Evolutionary conservation across 2,329 filamentous ascomycete genomes (phyloP), one percentile per base, ranked within the genome.

Genomic region (Fusarium acutatum): DNA sequence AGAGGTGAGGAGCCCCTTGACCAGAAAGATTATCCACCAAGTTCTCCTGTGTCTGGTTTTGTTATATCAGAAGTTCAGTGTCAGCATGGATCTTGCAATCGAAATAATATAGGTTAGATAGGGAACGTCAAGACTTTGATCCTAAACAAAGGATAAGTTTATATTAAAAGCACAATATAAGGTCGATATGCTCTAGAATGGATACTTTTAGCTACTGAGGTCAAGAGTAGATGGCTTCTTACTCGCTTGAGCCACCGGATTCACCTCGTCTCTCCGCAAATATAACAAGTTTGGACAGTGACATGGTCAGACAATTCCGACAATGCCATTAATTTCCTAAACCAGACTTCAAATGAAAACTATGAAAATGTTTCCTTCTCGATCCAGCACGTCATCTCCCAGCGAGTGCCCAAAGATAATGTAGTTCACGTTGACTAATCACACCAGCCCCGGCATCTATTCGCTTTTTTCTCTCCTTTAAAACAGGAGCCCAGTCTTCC

Each of bases 1-100:
- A 63, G 71, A 44, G 67, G 68, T 9, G 71, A 74, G 9, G 44
- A 69, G 2, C 71, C 71, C 1, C 40, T 74, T 4, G 26, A 50
- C 9, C 41, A 64, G 13, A 17, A 47, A 18, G 52, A 60, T 24
- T 46, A 41, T 28, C 34, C 22, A 7, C 12, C 35, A n/a, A 20
- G 28, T 47, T 17, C 37, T 24, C 17, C 18, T 10, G 7, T 24
- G 13, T 4, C 35, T 37, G 40, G 28, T 4, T 38, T 40, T 47
- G 34, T 28, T 12, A 11, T 59, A 26, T 24, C 50, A 18, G 32
- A 44, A 37, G 13, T 30, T 44, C 44, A 44, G 41, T 15, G 6
- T 9, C 8, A 47, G 7, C 30, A 26, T 52, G n/a, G 32, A 14
- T 52, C 32, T 34, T 52, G 5, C 6, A 20, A 52, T 26, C 12